phyloP scores from a whole-genome alignment of 2,329 filamentous ascomycete genomes.

The Trichoderma sp. region DNA sequence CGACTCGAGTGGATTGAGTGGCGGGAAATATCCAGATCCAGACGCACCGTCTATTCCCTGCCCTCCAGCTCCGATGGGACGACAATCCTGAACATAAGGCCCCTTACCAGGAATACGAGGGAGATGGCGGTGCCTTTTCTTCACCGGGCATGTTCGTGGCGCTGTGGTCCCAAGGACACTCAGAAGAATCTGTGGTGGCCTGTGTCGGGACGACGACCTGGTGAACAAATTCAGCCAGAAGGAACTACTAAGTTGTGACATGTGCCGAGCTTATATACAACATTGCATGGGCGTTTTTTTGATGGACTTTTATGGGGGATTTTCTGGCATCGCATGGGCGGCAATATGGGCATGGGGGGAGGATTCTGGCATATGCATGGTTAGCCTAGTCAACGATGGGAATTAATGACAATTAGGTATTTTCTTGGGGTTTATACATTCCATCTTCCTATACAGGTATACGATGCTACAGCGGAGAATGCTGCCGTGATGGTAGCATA shows the following conservation, averaged over 20 bases:
- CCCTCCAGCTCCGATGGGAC: too few relatives aligned
- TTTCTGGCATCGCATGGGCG: neutral
- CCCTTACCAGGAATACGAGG: slow-evolving; percentile 31
- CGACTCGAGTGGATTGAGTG: slow-evolving; percentile 61
- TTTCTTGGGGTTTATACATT: neutral
- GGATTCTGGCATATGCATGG: neutral
- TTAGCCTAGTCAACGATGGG: neutral
- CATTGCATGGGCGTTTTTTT: slow-evolving; percentile 1
- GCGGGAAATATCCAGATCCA: slow-evolving; percentile 42
- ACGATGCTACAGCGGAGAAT: too few relatives aligned
- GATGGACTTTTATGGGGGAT: neutral
- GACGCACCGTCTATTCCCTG: slow-evolving; percentile 19
- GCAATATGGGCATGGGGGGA: neutral
- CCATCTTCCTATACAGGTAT: too few relatives aligned
- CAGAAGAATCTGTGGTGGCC: slow-evolving; percentile 21
- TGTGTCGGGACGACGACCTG: too few relatives aligned
- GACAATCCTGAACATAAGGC: neutral
- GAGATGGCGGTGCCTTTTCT: slow-evolving; percentile 46
- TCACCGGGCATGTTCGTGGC: slow-evolving; percentile 49
- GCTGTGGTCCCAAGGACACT: slow-evolving; percentile 38
- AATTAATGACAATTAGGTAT: neutral
- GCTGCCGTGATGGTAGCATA: too few relatives aligned
- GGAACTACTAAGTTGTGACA: neutral
- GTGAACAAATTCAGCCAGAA: too few relatives aligned
- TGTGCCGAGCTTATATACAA: neutral